Percentiles rank a stretch among this genome's conserved stretches.
These are phyloP conservation scores for Vigna angularis DNA, from an alignment of 306 rosid species.

Conservation along the genomic window DNA sequence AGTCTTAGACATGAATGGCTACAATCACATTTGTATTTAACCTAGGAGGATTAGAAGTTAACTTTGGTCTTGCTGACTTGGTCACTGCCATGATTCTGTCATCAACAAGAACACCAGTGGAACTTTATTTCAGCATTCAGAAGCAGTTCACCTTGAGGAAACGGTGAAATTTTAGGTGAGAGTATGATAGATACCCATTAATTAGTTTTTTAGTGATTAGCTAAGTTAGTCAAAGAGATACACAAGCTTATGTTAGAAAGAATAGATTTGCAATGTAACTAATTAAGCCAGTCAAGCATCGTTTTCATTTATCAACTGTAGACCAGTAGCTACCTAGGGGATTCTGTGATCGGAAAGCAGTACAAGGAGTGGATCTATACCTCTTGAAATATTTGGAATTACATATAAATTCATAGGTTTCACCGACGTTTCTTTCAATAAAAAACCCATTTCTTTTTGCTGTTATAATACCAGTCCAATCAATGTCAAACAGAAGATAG, in stretches of 20 bases:
- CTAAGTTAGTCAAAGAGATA: not conserved
- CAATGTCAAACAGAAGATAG: slow-evolving; percentile 20
- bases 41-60: not conserved
- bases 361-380: not conserved
- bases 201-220: not conserved
- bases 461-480: not conserved
- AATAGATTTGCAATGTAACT: not conserved
- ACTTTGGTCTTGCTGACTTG: not conserved
- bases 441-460: not conserved
- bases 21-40: not conserved
- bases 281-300: not conserved
- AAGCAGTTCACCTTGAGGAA: not conserved
- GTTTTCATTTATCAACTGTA: not conserved
- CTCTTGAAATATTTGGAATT: not conserved
- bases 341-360: not conserved
- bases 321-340: not conserved
- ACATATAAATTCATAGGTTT: not conserved
- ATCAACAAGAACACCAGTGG: not conserved
- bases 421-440: not conserved
- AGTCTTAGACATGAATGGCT: not conserved
- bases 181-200: not conserved
- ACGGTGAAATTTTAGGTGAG: not conserved
- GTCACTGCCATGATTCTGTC: not conserved
- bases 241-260: not conserved
- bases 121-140: not conserved